Base-by-base conservation (phyloP, 768 basidiomycete genomes). In the Tricholoma bakamatsutake region DNA sequence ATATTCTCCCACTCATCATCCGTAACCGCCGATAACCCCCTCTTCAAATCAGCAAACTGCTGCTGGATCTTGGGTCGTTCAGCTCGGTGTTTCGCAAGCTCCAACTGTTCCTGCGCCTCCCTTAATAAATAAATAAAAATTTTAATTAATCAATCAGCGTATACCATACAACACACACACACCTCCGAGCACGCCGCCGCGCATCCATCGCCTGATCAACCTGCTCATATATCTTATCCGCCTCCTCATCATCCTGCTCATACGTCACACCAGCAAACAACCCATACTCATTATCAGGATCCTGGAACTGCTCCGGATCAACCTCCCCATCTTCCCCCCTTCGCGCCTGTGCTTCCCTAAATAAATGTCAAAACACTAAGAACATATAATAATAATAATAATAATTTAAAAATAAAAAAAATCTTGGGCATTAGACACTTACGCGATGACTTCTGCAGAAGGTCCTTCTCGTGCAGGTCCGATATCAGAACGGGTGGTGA, bases 401-500 rank as follows among this genome's bases (percentile, higher is more conserved):
- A n/a, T n/a, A n/a, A n/a, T n/a, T n/a, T n/a, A n/a, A n/a, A 24
- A 24, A 24, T 1, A 24, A 24, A 24, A 24, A 24, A 3, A 24
- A 24, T 1, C 21, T 24, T 24, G 49, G 11, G 18, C 33, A 28
- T 17, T 31, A n/a, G 12, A 13, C 13, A 81, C 88, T 49, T 62
- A 92, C 87, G 92, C 95, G 50, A 96, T 78, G 0, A 86, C 85
- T 71, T 95, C 93, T 31, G 93, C 94, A 15, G 90, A 91, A 0
- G 95, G 93, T 0, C 93, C 93, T 66, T 97, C 95, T 69, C 97
- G 78, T 7, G 97, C 97, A 34, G 97, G 97, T 66, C 97, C 97
- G 57, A 99, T 98, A 84, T 98, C 97, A 40, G 93, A 96, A 48
- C 95, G 88, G 5, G 96, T 98, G 0, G 96, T 98, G 73, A 98